These are phyloP conservation scores for Fusarium foetens DNA, from an alignment of 2,329 filamentous ascomycete genomes.

Conservation along the genomic window DNA sequence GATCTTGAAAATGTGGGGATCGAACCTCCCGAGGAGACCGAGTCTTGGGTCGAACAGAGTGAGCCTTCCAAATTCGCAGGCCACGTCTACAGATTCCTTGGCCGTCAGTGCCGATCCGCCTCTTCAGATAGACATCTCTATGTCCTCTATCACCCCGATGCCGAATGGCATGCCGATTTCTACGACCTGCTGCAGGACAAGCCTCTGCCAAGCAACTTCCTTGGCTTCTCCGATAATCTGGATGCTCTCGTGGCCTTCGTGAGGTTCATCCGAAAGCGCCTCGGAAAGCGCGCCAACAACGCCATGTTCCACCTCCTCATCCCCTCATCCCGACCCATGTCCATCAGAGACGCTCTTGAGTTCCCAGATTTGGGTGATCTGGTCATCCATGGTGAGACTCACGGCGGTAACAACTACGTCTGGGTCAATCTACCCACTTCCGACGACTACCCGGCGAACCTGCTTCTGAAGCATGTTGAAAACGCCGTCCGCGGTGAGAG, in stretches of 20 bases:
- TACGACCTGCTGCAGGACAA: slow-evolving; percentile 27
- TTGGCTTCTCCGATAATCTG: slow-evolving; percentile 29
- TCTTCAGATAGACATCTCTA: slow-evolving; percentile 27
- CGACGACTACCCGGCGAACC: slow-evolving; percentile 16
- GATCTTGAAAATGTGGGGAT: slow-evolving; percentile 23
- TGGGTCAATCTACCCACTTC: slow-evolving; percentile 28
- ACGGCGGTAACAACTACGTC: slow-evolving; percentile 26
- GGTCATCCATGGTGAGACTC: slow-evolving; percentile 29
- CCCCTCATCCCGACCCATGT: slow-evolving; percentile 30
- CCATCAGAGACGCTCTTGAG: slow-evolving; percentile 21
- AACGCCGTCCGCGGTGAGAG: slow-evolving; percentile 23
- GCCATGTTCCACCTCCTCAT: slow-evolving; percentile 32
- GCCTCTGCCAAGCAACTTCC: slow-evolving; percentile 28
- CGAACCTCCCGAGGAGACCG: slow-evolving; percentile 24
- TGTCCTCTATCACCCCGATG: slow-evolving; percentile 29
- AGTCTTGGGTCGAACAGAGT: slow-evolving; percentile 24
- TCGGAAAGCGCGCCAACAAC: slow-evolving; percentile 26
- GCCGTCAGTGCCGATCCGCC: slow-evolving; percentile 23
- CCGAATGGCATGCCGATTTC: slow-evolving; percentile 30
- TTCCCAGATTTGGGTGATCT: slow-evolving; percentile 29
- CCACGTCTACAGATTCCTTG: slow-evolving; percentile 26
- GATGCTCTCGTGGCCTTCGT: slow-evolving; percentile 30
- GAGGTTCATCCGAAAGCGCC: slow-evolving; percentile 23
- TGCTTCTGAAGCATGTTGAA: slow-evolving; percentile 25
- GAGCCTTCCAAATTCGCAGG: slow-evolving; percentile 18